Evolutionary conservation across 2,329 filamentous ascomycete genomes (phyloP).

Genomic region (Scytalidium lignicola): DNA sequence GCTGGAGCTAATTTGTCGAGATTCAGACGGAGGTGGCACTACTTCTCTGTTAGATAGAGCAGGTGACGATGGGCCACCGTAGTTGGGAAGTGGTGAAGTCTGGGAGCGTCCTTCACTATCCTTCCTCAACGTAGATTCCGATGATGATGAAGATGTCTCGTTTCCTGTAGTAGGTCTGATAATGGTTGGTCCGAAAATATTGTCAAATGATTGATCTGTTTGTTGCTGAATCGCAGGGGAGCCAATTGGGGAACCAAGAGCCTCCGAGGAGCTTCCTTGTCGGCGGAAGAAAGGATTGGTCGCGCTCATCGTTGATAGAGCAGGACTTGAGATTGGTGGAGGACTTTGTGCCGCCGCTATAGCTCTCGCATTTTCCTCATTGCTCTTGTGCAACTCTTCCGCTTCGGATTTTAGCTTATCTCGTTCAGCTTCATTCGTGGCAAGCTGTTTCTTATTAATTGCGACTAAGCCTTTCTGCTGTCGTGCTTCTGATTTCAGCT

Average conservation of each 20-base stretch:
- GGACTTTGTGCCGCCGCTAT: slow-evolving; percentile 38
- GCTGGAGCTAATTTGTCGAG: slow-evolving; percentile 71
- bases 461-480: slow-evolving; percentile 95
- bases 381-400: slow-evolving; percentile 59
- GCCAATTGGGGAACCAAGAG: slow-evolving; percentile 43
- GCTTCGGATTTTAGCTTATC: slow-evolving; percentile 83
- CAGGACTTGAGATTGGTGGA: slow-evolving; percentile 61
- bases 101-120: slow-evolving; percentile 18
- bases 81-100: slow-evolving; percentile 16
- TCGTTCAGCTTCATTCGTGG: slow-evolving; percentile 80
- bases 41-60: slow-evolving; percentile 59
- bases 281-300: slow-evolving; percentile 95
- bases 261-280: slow-evolving; percentile 50
- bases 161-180: slow-evolving; percentile 36
- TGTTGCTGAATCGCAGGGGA: slow-evolving; percentile 31
- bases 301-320: slow-evolving; percentile 62
- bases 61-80: slow-evolving; percentile 42
- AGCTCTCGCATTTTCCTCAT: slow-evolving; percentile 52
- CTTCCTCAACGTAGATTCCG: slow-evolving; percentile 57
- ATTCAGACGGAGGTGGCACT: slow-evolving; percentile 62
- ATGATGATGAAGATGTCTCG: slow-evolving; percentile 36
- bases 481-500: slow-evolving; percentile 83
- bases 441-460: slow-evolving; percentile 97
- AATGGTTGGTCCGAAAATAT: slow-evolving; percentile 73
- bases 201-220: slow-evolving; percentile 72